Conservation (phyloP, 2,329 filamentous ascomycete genomes). For the Trichoderma gracile region DNA sequence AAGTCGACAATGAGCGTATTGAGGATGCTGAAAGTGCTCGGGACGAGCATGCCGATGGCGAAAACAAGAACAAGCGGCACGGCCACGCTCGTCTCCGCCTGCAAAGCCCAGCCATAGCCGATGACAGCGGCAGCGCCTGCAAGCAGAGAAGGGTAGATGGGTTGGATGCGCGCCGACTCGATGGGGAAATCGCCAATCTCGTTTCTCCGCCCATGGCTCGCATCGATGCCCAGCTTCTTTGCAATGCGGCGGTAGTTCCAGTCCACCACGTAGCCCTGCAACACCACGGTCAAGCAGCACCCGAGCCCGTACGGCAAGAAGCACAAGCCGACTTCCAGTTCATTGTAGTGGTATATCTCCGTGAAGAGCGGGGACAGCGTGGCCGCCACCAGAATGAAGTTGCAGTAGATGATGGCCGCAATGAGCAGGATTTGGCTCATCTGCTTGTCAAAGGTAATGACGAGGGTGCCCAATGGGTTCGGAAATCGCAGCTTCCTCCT, state of each 20-base stretch:
- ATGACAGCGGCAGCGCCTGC: constrained; percentile 56
- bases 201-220: constrained; percentile 59
- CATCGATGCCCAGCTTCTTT: constrained; percentile 57
- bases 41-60: constrained; percentile 58
- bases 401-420: constrained; percentile 56
- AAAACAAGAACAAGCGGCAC: constrained; percentile 58
- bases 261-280: constrained; percentile 60
- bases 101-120: constrained; percentile 59
- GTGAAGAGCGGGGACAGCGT: constrained; percentile 55
- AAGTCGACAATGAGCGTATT: constrained; percentile 65
- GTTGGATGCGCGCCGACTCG: constrained; percentile 55
- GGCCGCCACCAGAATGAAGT: constrained; percentile 56
- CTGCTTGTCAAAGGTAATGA: constrained; percentile 58
- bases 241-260: constrained; percentile 73
- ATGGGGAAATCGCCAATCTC: constrained; percentile 56
- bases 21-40: constrained; percentile 64
- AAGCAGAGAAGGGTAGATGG: constrained; percentile 55
- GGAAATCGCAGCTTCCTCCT: constrained; percentile 52
- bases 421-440: constrained; percentile 55
- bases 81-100: constrained; percentile 53
- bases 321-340: constrained; percentile 55
- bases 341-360: constrained; percentile 52
- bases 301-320: constrained; percentile 57
- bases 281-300: constrained; percentile 50
- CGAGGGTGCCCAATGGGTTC: constrained; percentile 58